Evolutionary conservation across 257 asterid species (phyloP), one percentile per base, ranked within the genome.

Genomic region (Ophiorrhiza pumila): DNA sequence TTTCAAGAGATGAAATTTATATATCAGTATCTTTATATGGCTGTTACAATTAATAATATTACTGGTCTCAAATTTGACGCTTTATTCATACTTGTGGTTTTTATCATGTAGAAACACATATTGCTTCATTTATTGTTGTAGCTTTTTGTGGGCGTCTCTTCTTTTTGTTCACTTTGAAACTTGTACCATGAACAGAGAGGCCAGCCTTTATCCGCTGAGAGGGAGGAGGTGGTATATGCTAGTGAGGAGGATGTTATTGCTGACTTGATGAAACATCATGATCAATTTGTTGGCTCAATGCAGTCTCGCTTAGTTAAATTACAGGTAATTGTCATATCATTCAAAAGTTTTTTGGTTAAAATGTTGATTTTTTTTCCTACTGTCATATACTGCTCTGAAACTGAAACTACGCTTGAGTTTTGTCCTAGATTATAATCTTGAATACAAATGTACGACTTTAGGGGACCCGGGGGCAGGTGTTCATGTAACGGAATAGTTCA

Each of bases 231-330:
- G 29, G 83, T 80, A 71, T 80, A 90, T 80, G 76, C 85, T 57
- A 85, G 85, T 69, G 93, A 94, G 62, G 99, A 92, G 83, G 97
- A 84, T 80, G 83, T 81, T 53, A 83, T 92, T 80, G 84, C 89
- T 66, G 91, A 87, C 81, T 43, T 92, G 85, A 84, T 95, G 86
- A 91, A 92, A 75, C 83, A 78, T 77, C 99, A 95, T 41, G 86
- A 80, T 71, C 94, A 86, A 70, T 95, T 95, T 79, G 79, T 89
- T 65, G 87, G 95, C 77, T 89, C 94, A 78, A 90, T 95, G 98
- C 92, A 82, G 69, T 79, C 98, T 77, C 98, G 98, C 68, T 78
- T 95, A 74, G 83, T 88, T 66, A 95, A 95, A 85, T 83, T 95
- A 71, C 95, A 95, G 97, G 99, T 92, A 84, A 57, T 78, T 45